These are phyloP conservation scores for Dothistroma septosporum DNA, from an alignment of 2,329 filamentous ascomycete genomes.

Conservation along the genomic window DNA sequence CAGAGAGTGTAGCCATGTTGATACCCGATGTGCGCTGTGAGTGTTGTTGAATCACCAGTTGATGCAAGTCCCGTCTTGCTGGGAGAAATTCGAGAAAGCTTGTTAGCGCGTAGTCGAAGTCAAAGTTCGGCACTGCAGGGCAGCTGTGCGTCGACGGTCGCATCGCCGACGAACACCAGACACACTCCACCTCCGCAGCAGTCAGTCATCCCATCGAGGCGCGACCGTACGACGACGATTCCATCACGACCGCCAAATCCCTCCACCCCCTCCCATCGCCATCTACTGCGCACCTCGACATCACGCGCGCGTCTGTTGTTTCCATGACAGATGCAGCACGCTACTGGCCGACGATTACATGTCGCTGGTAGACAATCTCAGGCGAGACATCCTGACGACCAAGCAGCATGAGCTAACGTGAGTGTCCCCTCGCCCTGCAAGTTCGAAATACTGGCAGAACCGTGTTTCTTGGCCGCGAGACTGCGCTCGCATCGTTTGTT, in stretches of 20 bases:
- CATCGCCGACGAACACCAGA: too few relatives aligned
- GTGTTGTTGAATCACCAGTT: not conserved
- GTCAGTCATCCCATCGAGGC: not conserved
- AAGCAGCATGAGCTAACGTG: slow-evolving; percentile 8
- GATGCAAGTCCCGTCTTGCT: too few relatives aligned
- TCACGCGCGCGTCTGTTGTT: slow-evolving; percentile 27
- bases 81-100: too few relatives aligned
- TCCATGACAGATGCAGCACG: slow-evolving; percentile 47
- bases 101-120: too few relatives aligned
- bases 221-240: not conserved
- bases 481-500: slow-evolving; percentile 2
- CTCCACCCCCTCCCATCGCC: not conserved
- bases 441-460: not conserved
- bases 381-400: slow-evolving; percentile 36
- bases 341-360: slow-evolving; percentile 41
- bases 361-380: slow-evolving; percentile 45
- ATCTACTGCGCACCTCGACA: not conserved
- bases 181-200: too few relatives aligned
- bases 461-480: not conserved
- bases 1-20: not conserved
- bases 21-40: not conserved
- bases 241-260: slow-evolving; percentile 3
- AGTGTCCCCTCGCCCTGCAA: slow-evolving; percentile 5
- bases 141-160: too few relatives aligned
- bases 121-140: too few relatives aligned